phyloP scores from a whole-genome alignment of 106 monocot genomes.

The Dendrobium officinale region DNA sequence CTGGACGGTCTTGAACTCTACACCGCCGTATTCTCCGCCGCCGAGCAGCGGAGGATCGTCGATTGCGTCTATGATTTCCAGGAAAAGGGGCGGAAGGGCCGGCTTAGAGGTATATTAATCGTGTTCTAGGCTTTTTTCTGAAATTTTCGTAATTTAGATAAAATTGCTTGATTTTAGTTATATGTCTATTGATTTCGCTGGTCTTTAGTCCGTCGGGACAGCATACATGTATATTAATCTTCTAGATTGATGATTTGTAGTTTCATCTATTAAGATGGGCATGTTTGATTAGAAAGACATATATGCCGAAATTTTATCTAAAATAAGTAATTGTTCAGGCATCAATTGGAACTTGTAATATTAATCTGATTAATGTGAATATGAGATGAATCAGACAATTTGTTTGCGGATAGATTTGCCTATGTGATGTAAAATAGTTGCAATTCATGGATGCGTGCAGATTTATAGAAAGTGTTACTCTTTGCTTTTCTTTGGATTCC shows the following conservation, averaged over 20 bases:
- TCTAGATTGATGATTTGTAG: not conserved
- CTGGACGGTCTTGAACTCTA: conserved; percentile 59
- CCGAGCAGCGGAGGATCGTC: conserved; percentile 43
- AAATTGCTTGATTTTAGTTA: not conserved
- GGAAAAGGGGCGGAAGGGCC: conserved; percentile 26
- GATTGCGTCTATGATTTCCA: conserved; percentile 41
- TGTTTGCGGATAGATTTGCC: too few species aligned
- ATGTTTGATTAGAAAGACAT: too few species aligned
- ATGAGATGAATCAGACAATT: too few species aligned
- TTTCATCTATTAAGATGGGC: too few species aligned
- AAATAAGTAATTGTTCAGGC: too few species aligned
- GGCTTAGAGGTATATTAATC: conserved; percentile 41
- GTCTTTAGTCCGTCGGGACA: not conserved
- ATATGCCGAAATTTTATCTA: too few species aligned
- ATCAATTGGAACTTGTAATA: too few species aligned
- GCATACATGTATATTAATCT: not conserved
- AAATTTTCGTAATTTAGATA: not conserved
- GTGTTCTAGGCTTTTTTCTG: not conserved
- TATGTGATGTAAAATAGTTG: too few species aligned
- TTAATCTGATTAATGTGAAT: too few species aligned
- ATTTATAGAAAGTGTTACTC: too few species aligned
- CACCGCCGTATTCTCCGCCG: conserved; percentile 31
- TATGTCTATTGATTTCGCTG: not conserved
- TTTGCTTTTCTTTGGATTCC: too few species aligned
- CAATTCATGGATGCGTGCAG: too few species aligned